A percentile compares a stretch with the other conserved stretches of the same genome.
These are phyloP conservation scores for Penicillium atrosanguineum DNA, from an alignment of 495 filamentous ascomycete species.

Conservation along the genomic window DNA sequence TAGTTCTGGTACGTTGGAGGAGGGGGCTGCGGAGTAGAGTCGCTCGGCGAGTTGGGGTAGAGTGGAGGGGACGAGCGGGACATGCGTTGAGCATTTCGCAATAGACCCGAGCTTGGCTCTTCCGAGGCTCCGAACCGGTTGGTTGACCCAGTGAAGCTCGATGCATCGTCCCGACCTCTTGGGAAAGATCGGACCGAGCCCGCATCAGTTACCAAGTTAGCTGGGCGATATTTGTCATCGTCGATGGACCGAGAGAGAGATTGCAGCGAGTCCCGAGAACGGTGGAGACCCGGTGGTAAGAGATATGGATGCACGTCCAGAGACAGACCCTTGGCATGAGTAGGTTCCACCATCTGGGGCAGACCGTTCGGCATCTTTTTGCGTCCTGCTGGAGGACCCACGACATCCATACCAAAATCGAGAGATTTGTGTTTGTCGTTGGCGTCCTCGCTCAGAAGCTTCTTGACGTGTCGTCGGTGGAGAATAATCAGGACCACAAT, in stretches of 20 bases:
- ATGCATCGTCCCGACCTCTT: conserved; percentile 55
- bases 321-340: conserved; percentile 70
- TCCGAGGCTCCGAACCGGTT: conserved; percentile 42
- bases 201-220: conserved; percentile 56
- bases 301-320: conserved; percentile 80
- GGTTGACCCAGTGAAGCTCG: conserved; percentile 58
- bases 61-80: conserved; percentile 59
- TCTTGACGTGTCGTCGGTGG: conserved; percentile 72
- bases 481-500: conserved; percentile 69
- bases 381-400: conserved; percentile 33
- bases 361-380: conserved; percentile 37
- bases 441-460: conserved; percentile 72
- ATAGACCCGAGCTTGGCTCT: conserved; percentile 58
- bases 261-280: conserved; percentile 80
- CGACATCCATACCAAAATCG: conserved; percentile 78
- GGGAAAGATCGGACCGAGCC: conserved; percentile 55
- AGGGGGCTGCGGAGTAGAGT: conserved; percentile 15
- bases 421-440: conserved; percentile 88
- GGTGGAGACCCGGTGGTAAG: conserved; percentile 74
- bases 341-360: conserved; percentile 30
- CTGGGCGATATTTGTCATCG: conserved; percentile 83
- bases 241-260: conserved; percentile 73
- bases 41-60: conserved; percentile 24
- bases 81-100: conserved; percentile 63
- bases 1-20: conserved; percentile 14